These are phyloP conservation scores for Pisolithus microcarpus DNA, from an alignment of 768 basidiomycete species.

Conservation along the genomic window DNA sequence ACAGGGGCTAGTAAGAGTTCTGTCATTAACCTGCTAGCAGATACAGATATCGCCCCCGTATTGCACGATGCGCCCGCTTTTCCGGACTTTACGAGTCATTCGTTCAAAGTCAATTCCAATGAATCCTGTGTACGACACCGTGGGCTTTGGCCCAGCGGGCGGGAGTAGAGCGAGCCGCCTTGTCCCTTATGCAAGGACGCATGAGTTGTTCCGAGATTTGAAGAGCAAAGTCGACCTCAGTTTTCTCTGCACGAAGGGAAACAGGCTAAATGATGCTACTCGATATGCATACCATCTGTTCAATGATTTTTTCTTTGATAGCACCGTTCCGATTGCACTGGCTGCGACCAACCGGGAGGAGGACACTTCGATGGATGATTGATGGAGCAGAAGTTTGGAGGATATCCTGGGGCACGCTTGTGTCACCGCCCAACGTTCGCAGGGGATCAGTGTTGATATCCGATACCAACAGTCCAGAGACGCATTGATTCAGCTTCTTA, in stretches of 20 bases:
- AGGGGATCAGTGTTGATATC: neutral
- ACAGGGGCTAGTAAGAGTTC: conserved; percentile 27
- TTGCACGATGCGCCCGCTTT: conserved; percentile 25
- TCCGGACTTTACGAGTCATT: no score
- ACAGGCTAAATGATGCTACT: neutral
- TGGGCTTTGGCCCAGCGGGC: conserved; percentile 12
- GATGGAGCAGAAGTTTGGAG: conserved; percentile 13
- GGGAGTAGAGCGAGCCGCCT: neutral
- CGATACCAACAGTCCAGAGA: neutral
- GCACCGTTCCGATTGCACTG: conserved; percentile 25
- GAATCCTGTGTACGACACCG: conserved; percentile 7
- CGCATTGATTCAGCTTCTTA: neutral
- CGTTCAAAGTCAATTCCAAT: neutral
- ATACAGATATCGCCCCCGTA: conserved; percentile 18
- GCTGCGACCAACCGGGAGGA: conserved; percentile 27
- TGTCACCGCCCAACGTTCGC: conserved; percentile 20
- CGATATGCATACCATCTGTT: conserved; percentile 15
- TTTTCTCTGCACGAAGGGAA: neutral
- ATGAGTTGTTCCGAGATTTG: conserved; percentile 19
- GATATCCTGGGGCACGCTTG: conserved; percentile 28
- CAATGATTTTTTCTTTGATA: conserved; percentile 27
- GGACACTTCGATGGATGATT: conserved; percentile 15
- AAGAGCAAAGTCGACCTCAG: conserved; percentile 15
- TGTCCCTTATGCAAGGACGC: conserved; percentile 9
- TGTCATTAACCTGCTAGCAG: conserved; percentile 23